These are phyloP conservation scores for Dalbergia cochinchinensis DNA, from an alignment of 306 rosid species.

Conservation along the genomic window DNA sequence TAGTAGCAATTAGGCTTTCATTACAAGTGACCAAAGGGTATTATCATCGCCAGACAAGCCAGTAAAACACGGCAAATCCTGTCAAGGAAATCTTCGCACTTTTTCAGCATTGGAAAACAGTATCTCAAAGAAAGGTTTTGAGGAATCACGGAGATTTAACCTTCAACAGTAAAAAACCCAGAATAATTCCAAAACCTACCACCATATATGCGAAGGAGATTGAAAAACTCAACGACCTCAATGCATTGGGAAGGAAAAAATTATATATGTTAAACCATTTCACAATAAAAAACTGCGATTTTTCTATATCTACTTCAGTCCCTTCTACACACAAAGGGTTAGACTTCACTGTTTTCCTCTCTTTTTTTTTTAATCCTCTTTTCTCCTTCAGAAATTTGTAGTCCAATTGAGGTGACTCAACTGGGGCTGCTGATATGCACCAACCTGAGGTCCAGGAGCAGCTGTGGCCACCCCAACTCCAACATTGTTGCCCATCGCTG, in stretches of 20 bases:
- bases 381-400: conserved; percentile 78
- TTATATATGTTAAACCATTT: conserved; percentile 51
- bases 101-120: not conserved
- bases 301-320: conserved; percentile 73
- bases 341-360: conserved; percentile 54
- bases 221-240: conserved; percentile 49
- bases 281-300: conserved; percentile 59
- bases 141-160: conserved; percentile 40
- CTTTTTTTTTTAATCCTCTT: not conserved
- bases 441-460: conserved; percentile 93
- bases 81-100: not conserved
- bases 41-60: not conserved
- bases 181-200: conserved; percentile 27
- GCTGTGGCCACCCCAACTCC: conserved; percentile 90
- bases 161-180: conserved; percentile 31
- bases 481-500: conserved; percentile 81
- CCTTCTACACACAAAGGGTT: conserved; percentile 68
- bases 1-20: not conserved
- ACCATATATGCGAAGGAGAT: conserved; percentile 11
- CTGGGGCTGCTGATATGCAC: conserved; percentile 93
- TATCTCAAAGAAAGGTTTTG: not conserved
- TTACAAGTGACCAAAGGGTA: not conserved
- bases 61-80: not conserved
- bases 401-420: conserved; percentile 93
- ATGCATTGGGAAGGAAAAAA: conserved; percentile 56